Conservation (phyloP, 176 grass and related monocot species). For the Carex kokanica region DNA sequence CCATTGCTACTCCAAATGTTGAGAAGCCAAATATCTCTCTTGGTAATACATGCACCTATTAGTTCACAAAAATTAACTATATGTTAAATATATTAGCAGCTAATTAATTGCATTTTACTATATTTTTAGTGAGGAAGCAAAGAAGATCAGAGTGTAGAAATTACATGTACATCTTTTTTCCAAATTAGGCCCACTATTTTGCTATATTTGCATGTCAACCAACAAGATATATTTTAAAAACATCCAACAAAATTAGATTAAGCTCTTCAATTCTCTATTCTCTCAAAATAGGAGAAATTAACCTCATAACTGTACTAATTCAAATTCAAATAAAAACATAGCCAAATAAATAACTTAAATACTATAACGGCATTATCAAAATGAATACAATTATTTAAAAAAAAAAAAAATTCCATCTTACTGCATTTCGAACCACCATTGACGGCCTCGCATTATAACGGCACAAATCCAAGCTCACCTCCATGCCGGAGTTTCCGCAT, state of each 20-base stretch:
- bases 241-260: no score
- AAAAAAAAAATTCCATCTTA: constrained; percentile 28
- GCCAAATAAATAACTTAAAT: neutral
- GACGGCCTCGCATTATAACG: constrained; percentile 54
- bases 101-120: neutral
- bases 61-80: neutral
- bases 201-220: neutral
- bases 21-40: constrained; percentile 79
- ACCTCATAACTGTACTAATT: neutral
- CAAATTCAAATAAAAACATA: neutral
- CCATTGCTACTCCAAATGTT: constrained; percentile 79
- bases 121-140: neutral
- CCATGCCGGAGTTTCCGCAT: constrained; percentile 98
- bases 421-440: constrained; percentile 86
- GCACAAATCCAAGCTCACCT: constrained; percentile 94
- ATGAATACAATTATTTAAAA: neutral
- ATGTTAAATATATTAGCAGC: neutral
- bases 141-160: neutral
- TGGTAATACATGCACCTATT: constrained; percentile 79
- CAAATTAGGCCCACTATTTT: neutral
- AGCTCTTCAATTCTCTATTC: neutral
- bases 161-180: neutral
- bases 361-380: constrained; percentile 3
- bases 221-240: neutral
- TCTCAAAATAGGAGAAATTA: neutral